These are phyloP conservation scores for Microascus cirrosus DNA, from an alignment of 2,329 filamentous ascomycete genomes.

Conservation along the genomic window DNA sequence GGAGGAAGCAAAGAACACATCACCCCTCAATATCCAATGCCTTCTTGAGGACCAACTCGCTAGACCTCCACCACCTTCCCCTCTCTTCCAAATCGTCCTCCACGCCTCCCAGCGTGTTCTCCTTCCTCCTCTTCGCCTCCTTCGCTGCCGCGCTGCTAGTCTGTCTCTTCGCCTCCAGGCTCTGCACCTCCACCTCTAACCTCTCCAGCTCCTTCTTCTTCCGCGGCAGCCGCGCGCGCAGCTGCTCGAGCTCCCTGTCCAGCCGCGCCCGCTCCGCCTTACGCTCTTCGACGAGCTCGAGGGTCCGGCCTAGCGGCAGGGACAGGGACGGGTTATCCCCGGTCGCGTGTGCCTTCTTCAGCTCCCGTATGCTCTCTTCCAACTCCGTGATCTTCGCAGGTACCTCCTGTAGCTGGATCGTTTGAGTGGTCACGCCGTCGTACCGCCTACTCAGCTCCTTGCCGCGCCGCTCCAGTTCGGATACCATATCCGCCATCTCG, in stretches of 20 bases:
- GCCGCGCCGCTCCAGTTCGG: slow-evolving; percentile 57
- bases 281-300: slow-evolving; percentile 36
- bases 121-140: slow-evolving; percentile 59
- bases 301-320: slow-evolving; percentile 46
- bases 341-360: slow-evolving; percentile 20
- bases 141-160: slow-evolving; percentile 56
- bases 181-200: slow-evolving; percentile 55
- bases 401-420: slow-evolving; percentile 34
- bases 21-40: slow-evolving; percentile 46
- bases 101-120: slow-evolving; percentile 52
- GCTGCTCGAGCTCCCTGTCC: slow-evolving; percentile 51
- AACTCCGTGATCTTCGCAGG: slow-evolving; percentile 36
- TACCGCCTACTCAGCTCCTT: slow-evolving; percentile 45
- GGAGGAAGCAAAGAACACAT: slow-evolving; percentile 2
- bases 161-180: slow-evolving; percentile 55
- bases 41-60: slow-evolving; percentile 50
- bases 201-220: slow-evolving; percentile 58
- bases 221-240: slow-evolving; percentile 50
- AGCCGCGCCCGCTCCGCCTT: slow-evolving; percentile 42
- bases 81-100: slow-evolving; percentile 66
- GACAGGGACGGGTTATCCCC: slow-evolving; percentile 36
- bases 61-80: slow-evolving; percentile 63
- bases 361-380: slow-evolving; percentile 32
- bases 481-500: slow-evolving; percentile 63
- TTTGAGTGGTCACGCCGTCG: slow-evolving; percentile 37